These are phyloP conservation scores for Corchorus olitorius DNA, from an alignment of 345 rosid genomes.

Conservation along the genomic window DNA sequence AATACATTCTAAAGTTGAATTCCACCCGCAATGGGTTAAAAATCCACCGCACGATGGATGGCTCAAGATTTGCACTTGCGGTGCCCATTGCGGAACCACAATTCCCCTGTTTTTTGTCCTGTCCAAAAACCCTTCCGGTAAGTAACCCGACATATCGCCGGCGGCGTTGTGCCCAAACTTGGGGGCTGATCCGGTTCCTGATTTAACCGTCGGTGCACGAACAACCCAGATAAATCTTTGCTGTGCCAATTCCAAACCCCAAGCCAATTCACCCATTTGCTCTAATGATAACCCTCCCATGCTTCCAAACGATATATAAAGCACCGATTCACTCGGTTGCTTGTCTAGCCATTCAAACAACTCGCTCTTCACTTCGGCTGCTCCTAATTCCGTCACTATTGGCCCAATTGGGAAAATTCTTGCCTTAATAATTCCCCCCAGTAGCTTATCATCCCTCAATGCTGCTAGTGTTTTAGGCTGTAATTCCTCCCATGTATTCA, in stretches of 20 bases:
- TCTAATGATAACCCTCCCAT: constrained; percentile 54
- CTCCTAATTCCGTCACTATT: constrained; percentile 13
- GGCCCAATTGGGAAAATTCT: constrained; percentile 59
- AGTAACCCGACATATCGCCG: constrained; percentile 25
- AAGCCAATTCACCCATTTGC: constrained; percentile 58
- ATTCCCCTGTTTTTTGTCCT: constrained; percentile 37
- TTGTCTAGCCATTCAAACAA: constrained; percentile 48
- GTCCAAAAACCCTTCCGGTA: constrained; percentile 57
- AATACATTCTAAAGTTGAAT: constrained; percentile 59
- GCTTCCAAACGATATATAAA: constrained; percentile 65
- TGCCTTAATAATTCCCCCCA: constrained; percentile 28
- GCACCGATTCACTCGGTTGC: constrained; percentile 47
- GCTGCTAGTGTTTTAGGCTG: constrained; percentile 43
- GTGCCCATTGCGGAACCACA: constrained; percentile 58
- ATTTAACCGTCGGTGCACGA: constrained; percentile 25
- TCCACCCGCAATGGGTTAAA: constrained; percentile 74
- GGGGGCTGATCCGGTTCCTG: constrained; percentile 27
- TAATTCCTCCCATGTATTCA: constrained; percentile 64
- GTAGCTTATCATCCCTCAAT: constrained; percentile 22
- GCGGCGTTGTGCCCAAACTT: not conserved
- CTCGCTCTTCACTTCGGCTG: not conserved
- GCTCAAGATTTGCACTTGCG: constrained; percentile 51
- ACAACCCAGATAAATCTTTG: constrained; percentile 40
- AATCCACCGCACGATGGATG: constrained; percentile 66
- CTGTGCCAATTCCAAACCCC: constrained; percentile 57